Percentiles rank a stretch among this genome's conserved stretches.
These are phyloP conservation scores for Yarrowia divulgata DNA, from an alignment of 805 yeast genomes.

Conservation along the genomic window DNA sequence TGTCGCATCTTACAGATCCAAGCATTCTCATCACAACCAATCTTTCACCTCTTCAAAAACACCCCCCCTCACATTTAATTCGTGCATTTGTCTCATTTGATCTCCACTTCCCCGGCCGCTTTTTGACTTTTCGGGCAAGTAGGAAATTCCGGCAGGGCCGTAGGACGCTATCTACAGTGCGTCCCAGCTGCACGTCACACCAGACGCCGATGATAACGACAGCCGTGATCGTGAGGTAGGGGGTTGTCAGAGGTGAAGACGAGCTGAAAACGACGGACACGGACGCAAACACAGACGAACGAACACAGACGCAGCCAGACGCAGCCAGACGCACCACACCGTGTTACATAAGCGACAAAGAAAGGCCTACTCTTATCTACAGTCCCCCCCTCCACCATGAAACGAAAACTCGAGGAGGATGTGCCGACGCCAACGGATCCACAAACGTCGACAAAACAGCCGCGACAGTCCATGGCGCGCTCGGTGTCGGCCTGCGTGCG, in stretches of 20 bases:
- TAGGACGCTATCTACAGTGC: constrained; percentile 5
- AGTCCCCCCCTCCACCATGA: not conserved
- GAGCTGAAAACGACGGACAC: not conserved
- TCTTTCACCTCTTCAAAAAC: no score
- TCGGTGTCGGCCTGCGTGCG: constrained; percentile 86
- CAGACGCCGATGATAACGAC: constrained; percentile 6
- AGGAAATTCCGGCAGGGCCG: constrained; percentile 7
- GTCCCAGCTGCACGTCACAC: not conserved
- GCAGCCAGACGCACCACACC: not conserved
- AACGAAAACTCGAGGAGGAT: constrained; percentile 1
- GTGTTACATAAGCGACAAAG: not conserved
- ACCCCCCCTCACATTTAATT: no score
- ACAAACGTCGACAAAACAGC: not conserved
- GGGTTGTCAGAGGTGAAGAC: no score
- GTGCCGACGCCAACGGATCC: not conserved
- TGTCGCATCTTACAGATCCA: no score
- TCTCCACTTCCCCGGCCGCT: no score
- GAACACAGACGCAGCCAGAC: not conserved
- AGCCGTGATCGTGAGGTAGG: not conserved
- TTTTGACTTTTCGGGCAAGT: constrained; percentile 7
- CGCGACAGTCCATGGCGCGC: constrained; percentile 55
- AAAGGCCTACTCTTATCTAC: no score
- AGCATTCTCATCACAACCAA: no score
- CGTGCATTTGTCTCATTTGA: no score
- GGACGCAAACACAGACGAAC: no score